Percentiles rank a stretch among this genome's conserved stretches.
Conservation (phyloP, 176 grass and related monocot species). For the Aegilops bicornis region DNA sequence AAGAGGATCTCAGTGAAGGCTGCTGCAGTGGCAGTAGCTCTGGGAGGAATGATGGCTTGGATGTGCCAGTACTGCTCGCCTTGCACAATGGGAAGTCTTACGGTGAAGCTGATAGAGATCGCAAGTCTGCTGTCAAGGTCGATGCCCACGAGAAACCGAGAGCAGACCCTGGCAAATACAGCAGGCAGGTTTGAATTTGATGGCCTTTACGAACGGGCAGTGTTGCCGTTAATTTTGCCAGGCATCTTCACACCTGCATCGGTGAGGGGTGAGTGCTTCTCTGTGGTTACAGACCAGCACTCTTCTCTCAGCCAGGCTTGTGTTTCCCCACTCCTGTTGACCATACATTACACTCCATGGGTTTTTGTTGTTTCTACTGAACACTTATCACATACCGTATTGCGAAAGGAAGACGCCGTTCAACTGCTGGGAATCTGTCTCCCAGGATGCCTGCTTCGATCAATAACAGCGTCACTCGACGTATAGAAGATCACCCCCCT, state of each 20-base stretch:
- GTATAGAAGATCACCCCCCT: background rate
- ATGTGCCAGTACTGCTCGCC: constrained; percentile 44
- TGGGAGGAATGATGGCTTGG: constrained; percentile 60
- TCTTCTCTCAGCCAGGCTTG: background rate
- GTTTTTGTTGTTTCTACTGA: background rate
- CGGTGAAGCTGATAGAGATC: constrained; percentile 13
- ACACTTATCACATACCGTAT: background rate
- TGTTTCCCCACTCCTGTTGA: background rate
- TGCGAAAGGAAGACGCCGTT: background rate
- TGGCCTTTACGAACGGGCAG: constrained; percentile 20
- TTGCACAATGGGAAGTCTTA: constrained; percentile 29
- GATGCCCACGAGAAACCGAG: constrained; percentile 48
- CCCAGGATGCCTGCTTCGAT: background rate
- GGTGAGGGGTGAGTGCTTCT: background rate
- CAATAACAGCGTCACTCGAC: background rate
- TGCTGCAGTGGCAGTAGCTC: constrained; percentile 64
- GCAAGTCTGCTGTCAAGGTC: constrained; percentile 32
- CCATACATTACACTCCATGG: constrained; percentile 9
- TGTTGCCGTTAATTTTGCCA: constrained; percentile 15
- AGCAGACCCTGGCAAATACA: constrained; percentile 29
- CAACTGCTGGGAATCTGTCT: background rate
- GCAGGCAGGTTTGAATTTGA: constrained; percentile 52
- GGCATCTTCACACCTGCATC: background rate
- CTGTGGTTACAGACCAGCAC: background rate
- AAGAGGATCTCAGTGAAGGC: constrained; percentile 41